A percentile compares a stretch with the other conserved stretches of the same genome.
Conservation (phyloP, 768 basidiomycete genomes). For the Trametes villosa region DNA sequence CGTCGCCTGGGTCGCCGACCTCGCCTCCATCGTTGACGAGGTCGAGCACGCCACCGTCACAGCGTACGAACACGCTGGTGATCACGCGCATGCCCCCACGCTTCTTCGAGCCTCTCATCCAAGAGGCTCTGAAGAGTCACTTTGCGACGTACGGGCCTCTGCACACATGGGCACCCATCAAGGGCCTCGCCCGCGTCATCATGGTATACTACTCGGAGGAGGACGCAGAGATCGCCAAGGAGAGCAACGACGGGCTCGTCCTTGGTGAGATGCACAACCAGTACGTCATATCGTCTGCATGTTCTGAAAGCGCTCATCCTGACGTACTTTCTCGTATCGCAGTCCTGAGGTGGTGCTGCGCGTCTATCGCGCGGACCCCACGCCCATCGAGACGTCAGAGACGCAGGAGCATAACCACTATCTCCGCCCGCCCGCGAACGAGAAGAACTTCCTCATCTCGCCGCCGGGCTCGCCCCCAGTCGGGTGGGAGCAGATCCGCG, state of each 20-base stretch:
- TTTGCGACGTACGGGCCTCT: slow-evolving; percentile 81
- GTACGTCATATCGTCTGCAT: slow-evolving; percentile 44
- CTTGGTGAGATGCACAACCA: slow-evolving; percentile 54
- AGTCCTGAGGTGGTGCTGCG: slow-evolving; percentile 59
- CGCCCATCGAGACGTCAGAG: slow-evolving; percentile 52
- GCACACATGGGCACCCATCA: slow-evolving; percentile 89
- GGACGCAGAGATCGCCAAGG: slow-evolving; percentile 70
- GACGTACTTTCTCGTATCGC: neutral
- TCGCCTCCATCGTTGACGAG: slow-evolving; percentile 23
- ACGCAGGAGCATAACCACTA: slow-evolving; percentile 43
- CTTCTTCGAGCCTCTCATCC: slow-evolving; percentile 76
- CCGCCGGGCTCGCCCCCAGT: slow-evolving; percentile 97
- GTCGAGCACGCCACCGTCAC: slow-evolving; percentile 26
- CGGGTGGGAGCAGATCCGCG: slow-evolving; percentile 91
- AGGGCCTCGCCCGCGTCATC: slow-evolving; percentile 80
- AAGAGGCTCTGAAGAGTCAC: slow-evolving; percentile 68
- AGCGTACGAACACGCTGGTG: slow-evolving; percentile 80
- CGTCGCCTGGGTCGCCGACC: slow-evolving; percentile 17
- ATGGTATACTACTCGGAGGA: slow-evolving; percentile 73
- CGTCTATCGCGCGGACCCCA: slow-evolving; percentile 76
- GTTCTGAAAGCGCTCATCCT: neutral
- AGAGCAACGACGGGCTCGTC: slow-evolving; percentile 63
- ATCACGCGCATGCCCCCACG: slow-evolving; percentile 75
- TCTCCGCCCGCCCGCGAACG: slow-evolving; percentile 75
- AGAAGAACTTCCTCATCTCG: slow-evolving; percentile 97